A percentile compares a stretch with the other conserved stretches of the same genome.
phyloP scores from a whole-genome alignment of 495 filamentous ascomycete species.

The Xylaria grammica region DNA sequence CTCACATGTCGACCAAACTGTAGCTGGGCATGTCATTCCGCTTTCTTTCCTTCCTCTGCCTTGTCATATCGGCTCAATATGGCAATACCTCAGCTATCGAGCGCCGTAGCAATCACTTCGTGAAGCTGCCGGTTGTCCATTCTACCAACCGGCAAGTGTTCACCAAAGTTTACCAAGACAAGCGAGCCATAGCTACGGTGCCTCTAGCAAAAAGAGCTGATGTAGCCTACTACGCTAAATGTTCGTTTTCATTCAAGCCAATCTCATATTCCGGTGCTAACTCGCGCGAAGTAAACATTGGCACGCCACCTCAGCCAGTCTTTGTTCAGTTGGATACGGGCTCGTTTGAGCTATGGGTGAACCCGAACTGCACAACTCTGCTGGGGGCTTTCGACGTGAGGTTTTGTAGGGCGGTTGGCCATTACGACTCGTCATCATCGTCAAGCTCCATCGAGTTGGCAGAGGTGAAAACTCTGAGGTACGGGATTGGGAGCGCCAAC shows the following conservation, averaged over 20 bases:
- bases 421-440: constrained; percentile 45
- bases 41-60: constrained; percentile 36
- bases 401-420: constrained; percentile 50
- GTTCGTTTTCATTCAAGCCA: constrained; percentile 30
- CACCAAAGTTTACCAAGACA: constrained; percentile 35
- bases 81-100: constrained; percentile 30
- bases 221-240: constrained; percentile 55
- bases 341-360: constrained; percentile 59
- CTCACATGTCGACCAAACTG: background rate
- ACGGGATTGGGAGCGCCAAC: constrained; percentile 52
- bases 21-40: constrained; percentile 44
- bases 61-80: constrained; percentile 39
- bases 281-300: constrained; percentile 47
- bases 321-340: constrained; percentile 57
- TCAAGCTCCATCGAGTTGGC: constrained; percentile 39
- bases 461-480: constrained; percentile 42
- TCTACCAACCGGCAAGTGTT: constrained; percentile 50
- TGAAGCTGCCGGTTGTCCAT: constrained; percentile 54
- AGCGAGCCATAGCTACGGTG: constrained; percentile 46
- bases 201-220: constrained; percentile 53
- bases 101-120: constrained; percentile 36
- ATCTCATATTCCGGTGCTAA: constrained; percentile 25
- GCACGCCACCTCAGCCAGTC: constrained; percentile 51
- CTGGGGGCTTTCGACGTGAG: constrained; percentile 37
- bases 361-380: constrained; percentile 51